These are phyloP conservation scores for Colletotrichum horii DNA, from an alignment of 2,329 filamentous ascomycete species.

Conservation along the genomic window DNA sequence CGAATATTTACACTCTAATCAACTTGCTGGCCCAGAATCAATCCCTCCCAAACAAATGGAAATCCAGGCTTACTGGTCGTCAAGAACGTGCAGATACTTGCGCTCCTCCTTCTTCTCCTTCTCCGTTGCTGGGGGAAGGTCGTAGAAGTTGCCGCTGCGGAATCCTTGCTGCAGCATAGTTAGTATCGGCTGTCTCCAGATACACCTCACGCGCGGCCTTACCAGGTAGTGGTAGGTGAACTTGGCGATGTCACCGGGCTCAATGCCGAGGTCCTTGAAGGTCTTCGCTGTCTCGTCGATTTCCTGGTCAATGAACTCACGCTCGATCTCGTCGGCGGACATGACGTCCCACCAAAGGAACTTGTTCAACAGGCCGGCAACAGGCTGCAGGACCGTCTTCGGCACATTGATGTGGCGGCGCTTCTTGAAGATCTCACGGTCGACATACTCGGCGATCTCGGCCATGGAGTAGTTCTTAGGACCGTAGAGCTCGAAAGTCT, in stretches of 20 bases:
- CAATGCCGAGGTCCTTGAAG: conserved; percentile 90
- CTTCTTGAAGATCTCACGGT: conserved; percentile 90
- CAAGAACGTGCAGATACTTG: conserved; percentile 94
- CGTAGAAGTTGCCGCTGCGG: conserved; percentile 87
- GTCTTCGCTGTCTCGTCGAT: conserved; percentile 94
- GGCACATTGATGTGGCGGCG: conserved; percentile 92
- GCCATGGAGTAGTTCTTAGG: conserved; percentile 90
- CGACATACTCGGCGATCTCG: conserved; percentile 86
- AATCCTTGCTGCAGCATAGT: conserved; percentile 75
- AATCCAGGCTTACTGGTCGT: conserved; percentile 63
- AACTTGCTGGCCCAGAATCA: conserved; percentile 16
- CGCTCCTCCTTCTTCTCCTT: conserved; percentile 93
- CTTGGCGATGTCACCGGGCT: conserved; percentile 83
- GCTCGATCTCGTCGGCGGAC: conserved; percentile 85
- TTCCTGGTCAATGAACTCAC: conserved; percentile 90
- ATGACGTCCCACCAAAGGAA: conserved; percentile 87
- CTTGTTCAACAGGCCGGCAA: conserved; percentile 78
- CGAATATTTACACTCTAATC: conserved; percentile 32
- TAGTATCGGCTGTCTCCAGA: conserved; percentile 27
- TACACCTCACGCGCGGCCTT: conserved; percentile 40
- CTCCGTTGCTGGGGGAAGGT: conserved; percentile 92
- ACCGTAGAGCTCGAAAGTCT: conserved; percentile 95
- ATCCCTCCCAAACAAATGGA: conserved; percentile 23
- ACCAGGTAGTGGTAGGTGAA: conserved; percentile 95
- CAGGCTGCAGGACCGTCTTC: conserved; percentile 77